phyloP scores from a whole-genome alignment of 306 rosid species.

The Vicia faba region DNA sequence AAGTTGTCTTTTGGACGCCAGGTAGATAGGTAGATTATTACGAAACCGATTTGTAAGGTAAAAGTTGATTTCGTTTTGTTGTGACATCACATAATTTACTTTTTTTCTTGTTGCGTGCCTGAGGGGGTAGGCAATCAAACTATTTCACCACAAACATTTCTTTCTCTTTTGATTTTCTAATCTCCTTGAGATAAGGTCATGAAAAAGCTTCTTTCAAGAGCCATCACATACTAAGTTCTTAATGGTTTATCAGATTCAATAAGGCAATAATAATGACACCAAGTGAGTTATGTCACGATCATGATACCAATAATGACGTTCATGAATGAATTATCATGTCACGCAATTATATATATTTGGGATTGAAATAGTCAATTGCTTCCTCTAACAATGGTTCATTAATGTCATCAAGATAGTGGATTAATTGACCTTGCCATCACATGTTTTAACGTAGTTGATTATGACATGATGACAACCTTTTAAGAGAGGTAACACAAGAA shows the following conservation, averaged over 20 bases:
- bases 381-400: too few relatives aligned
- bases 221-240: background rate
- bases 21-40: too few relatives aligned
- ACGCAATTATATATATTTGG: too few relatives aligned
- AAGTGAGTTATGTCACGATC: background rate
- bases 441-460: too few relatives aligned
- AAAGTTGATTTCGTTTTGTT: too few relatives aligned
- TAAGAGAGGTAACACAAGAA: too few relatives aligned
- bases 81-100: too few relatives aligned
- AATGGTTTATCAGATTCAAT: background rate
- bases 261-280: background rate
- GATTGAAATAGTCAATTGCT: too few relatives aligned
- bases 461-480: too few relatives aligned
- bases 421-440: too few relatives aligned
- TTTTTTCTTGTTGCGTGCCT: conserved; percentile 15
- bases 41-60: too few relatives aligned
- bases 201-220: conserved; percentile 2
- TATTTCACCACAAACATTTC: conserved; percentile 16
- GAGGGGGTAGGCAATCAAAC: conserved; percentile 2
- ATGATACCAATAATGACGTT: background rate
- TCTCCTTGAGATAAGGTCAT: conserved; percentile 27
- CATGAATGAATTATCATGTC: background rate
- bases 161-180: conserved; percentile 15
- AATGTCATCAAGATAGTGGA: too few relatives aligned
- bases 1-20: background rate